These are phyloP conservation scores for Xerocomus spinulosus DNA, from an alignment of 768 basidiomycete species.

Conservation along the genomic window DNA sequence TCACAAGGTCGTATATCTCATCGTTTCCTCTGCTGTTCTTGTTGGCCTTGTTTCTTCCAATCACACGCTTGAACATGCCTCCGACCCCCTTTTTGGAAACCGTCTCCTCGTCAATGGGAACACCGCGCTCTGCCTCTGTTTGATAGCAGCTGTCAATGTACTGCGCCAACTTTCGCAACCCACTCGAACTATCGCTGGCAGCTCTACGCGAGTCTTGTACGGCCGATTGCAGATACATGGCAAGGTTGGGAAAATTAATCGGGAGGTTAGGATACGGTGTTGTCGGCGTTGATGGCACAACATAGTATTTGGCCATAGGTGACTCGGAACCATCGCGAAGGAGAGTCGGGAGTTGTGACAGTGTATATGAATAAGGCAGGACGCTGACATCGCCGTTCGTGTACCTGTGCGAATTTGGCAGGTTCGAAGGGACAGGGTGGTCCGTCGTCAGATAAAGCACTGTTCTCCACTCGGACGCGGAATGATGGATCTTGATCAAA, in stretches of 20 bases:
- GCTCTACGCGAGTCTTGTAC: conserved; percentile 65
- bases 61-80: conserved; percentile 57
- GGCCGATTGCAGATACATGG: conserved; percentile 68
- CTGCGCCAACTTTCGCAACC: conserved; percentile 63
- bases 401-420: conserved; percentile 44
- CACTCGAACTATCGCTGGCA: conserved; percentile 53
- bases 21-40: conserved; percentile 59
- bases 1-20: conserved; percentile 77
- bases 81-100: conserved; percentile 41
- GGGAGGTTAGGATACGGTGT: conserved; percentile 69
- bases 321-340: conserved; percentile 64
- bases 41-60: conserved; percentile 45
- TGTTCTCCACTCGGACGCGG: conserved; percentile 63
- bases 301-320: conserved; percentile 62
- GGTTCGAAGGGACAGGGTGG: conserved; percentile 49
- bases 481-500: conserved; percentile 49
- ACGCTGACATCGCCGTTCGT: conserved; percentile 55
- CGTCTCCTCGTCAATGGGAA: conserved; percentile 32
- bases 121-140: conserved; percentile 28
- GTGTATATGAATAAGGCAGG: conserved; percentile 69
- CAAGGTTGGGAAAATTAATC: conserved; percentile 70
- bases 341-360: conserved; percentile 54
- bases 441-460: conserved; percentile 78
- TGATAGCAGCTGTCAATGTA: conserved; percentile 67
- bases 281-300: conserved; percentile 54